phyloP scores from a whole-genome alignment of 73 alveolate species.

The Breviolum minutum region DNA sequence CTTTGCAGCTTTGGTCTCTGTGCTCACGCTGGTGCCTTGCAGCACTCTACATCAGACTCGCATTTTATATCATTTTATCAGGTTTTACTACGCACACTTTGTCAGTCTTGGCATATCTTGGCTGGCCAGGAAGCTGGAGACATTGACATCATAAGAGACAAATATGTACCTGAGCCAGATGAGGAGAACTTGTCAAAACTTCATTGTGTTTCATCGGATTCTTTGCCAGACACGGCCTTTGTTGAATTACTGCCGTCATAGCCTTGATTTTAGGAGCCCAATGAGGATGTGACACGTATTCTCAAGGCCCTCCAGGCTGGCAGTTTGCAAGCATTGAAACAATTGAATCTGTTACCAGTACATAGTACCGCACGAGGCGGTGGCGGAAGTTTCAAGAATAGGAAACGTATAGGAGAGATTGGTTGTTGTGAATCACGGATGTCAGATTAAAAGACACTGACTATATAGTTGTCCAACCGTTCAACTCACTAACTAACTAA shows the following conservation, averaged over 20 bases:
- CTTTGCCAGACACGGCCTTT: neutral
- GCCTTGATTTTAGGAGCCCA: constrained; percentile 52
- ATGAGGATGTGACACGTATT: constrained; percentile 78
- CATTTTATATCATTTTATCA: neutral
- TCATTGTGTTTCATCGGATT: neutral
- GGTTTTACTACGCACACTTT: neutral
- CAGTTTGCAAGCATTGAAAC: neutral
- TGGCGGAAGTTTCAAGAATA: too few relatives aligned
- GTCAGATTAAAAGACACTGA: too few relatives aligned
- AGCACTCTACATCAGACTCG: neutral
- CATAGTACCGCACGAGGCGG: too few relatives aligned
- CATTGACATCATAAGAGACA: constrained; percentile 77
- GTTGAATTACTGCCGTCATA: neutral
- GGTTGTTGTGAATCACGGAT: too few relatives aligned
- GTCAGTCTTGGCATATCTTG: neutral
- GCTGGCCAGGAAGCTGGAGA: constrained; percentile 35
- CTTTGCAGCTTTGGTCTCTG: constrained; percentile 88
- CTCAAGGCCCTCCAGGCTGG: constrained; percentile 84
- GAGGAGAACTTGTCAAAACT: constrained; percentile 9
- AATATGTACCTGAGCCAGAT: constrained; percentile 86
- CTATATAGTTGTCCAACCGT: too few relatives aligned
- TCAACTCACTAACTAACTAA: too few relatives aligned
- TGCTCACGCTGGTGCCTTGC: constrained; percentile 83
- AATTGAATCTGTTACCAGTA: too few relatives aligned
- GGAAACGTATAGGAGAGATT: too few relatives aligned